Conservation (phyloP, 768 basidiomycete species). For the Suillus lakei region DNA sequence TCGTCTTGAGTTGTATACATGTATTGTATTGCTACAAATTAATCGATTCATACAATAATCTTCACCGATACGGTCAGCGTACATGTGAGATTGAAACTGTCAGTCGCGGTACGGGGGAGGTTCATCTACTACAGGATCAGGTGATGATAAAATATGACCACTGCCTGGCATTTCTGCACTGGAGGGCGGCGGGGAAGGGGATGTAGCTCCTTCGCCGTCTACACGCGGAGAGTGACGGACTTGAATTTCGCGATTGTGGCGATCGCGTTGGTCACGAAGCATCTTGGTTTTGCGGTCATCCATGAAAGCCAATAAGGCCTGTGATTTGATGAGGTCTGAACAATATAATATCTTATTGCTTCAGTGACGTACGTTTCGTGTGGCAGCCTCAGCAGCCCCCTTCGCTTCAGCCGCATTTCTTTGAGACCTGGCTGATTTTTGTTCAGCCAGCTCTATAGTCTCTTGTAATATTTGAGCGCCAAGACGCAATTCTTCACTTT, state of each 20-base stretch:
- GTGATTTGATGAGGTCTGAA: conserved; percentile 7
- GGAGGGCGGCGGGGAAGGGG: neutral
- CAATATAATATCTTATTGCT: neutral
- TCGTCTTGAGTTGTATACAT: neutral
- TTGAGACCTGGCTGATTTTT: conserved; percentile 52
- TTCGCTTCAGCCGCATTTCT: conserved; percentile 61
- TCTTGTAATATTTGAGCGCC: conserved; percentile 73
- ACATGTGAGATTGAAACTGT: neutral
- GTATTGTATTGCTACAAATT: neutral
- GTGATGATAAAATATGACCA: conserved; percentile 22
- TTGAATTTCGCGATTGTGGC: conserved; percentile 43
- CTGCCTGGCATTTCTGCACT: conserved; percentile 29
- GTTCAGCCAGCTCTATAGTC: conserved; percentile 53
- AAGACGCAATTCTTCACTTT: conserved; percentile 58
- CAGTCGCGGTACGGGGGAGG: conserved; percentile 25
- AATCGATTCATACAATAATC: neutral
- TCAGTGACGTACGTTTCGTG: conserved; percentile 52
- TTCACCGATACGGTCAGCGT: neutral
- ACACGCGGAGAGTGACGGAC: conserved; percentile 11
- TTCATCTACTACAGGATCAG: conserved; percentile 19
- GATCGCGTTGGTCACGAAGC: conserved; percentile 63
- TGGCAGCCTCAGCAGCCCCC: conserved; percentile 54
- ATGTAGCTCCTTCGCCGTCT: neutral
- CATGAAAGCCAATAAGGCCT: conserved; percentile 82
- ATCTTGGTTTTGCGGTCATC: conserved; percentile 73